Evolutionary conservation across 1,139 yeast species (phyloP).

Genomic region (Candida neerlandica): DNA sequence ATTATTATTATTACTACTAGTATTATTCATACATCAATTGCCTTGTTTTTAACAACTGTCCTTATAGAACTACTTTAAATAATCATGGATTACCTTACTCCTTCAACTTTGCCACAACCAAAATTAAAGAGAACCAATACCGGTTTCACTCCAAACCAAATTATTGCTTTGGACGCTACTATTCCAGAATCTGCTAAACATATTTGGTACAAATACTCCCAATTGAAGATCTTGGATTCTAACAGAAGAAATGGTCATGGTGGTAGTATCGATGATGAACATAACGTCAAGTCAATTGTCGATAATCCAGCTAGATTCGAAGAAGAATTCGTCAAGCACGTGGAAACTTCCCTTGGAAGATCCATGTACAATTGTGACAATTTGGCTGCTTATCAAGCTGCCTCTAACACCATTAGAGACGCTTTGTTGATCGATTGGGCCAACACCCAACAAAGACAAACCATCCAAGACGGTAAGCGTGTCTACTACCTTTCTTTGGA

Average conservation of each 20-base stretch:
- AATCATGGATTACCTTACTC: conserved; percentile 43
- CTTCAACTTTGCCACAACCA: conserved; percentile 46
- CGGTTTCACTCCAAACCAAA: conserved; percentile 90
- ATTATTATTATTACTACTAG: too few species aligned
- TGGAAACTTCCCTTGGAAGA: conserved; percentile 86
- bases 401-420: conserved; percentile 78
- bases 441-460: conserved; percentile 87
- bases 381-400: conserved; percentile 90
- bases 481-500: conserved; percentile 87
- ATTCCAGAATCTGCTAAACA: conserved; percentile 80
- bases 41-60: too few species aligned
- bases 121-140: conserved; percentile 72
- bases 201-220: conserved; percentile 69
- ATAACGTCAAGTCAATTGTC: conserved; percentile 15
- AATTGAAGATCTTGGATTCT: conserved; percentile 35
- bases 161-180: conserved; percentile 75
- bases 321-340: conserved; percentile 74
- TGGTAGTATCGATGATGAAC: conserved; percentile 1
- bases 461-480: conserved; percentile 81
- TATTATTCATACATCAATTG: neutral
- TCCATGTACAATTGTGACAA: conserved; percentile 90
- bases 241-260: conserved; percentile 12
- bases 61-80: neutral
- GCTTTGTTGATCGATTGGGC: conserved; percentile 87
- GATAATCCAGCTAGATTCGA: conserved; percentile 59